phyloP scores from a whole-genome alignment of 106 monocot genomes.

The Dendrobium huoshanense region DNA sequence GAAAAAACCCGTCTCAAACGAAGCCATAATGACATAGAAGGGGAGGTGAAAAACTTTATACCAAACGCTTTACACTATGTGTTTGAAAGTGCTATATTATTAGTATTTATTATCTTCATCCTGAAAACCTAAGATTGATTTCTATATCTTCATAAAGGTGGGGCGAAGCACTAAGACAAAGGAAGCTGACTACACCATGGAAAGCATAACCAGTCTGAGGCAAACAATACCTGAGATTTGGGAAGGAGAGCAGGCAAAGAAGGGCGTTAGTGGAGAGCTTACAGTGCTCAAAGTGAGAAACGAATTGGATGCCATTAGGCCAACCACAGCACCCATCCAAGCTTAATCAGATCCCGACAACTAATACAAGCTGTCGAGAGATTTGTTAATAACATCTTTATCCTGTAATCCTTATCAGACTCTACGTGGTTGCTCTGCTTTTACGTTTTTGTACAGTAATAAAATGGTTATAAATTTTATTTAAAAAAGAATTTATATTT shows the following conservation, averaged over 20 bases:
- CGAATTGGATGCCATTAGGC: conserved; percentile 27
- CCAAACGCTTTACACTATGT: too few relatives aligned
- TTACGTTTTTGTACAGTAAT: background rate
- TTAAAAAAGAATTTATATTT: too few relatives aligned
- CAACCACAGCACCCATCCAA: conserved; percentile 21
- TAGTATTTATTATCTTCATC: too few relatives aligned
- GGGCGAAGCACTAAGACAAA: conserved; percentile 41
- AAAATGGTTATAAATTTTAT: background rate
- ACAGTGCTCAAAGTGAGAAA: conserved; percentile 3
- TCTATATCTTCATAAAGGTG: conserved; percentile 24
- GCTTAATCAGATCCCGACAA: conserved; percentile 17
- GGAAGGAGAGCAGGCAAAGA: conserved; percentile 8
- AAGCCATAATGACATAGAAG: too few relatives aligned
- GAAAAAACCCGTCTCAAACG: too few relatives aligned
- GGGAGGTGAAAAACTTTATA: too few relatives aligned
- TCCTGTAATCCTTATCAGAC: too few relatives aligned
- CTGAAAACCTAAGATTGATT: too few relatives aligned
- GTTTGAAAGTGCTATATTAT: too few relatives aligned
- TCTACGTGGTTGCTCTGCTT: background rate
- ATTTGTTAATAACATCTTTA: background rate
- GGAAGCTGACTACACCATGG: conserved; percentile 53
- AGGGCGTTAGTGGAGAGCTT: background rate
- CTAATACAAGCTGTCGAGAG: background rate
- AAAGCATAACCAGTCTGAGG: conserved; percentile 25
- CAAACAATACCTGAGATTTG: conserved; percentile 48